Base-by-base conservation (phyloP, 768 basidiomycete genomes). In the Pholiota molesta region DNA sequence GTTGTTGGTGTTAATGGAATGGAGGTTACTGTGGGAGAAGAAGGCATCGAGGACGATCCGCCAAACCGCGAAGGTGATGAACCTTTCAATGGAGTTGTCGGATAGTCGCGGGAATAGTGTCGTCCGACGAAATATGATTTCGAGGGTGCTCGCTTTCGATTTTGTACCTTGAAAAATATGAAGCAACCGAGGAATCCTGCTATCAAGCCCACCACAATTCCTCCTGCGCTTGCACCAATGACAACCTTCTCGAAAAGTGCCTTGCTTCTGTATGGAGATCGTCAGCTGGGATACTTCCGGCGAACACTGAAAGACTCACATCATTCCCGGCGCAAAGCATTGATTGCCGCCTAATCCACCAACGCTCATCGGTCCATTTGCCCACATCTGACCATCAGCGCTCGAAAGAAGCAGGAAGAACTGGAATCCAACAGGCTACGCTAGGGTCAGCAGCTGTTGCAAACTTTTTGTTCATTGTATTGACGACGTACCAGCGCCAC, bases 371-470 rank as follows among this genome's bases (percentile, higher is more conserved):
- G 84, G 85, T 1, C 85, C 84, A 60, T 79, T 80, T 1, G 79
- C 71, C 84, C 85, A 86, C 26, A 72, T 63, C 17, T 74, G 67
- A 4, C 83, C 83, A 44, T 80, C 77, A 0, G 81, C 72, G 62
- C 83, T 84, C 10, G 68, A 67, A 6, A 86, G 66, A 1, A 79
- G 78, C 2, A 85, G 67, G 67, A 81, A 86, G 68, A 85, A 86
- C 0, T 81, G 80, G 52, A 74, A 75, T 10, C 80, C 79, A 58
- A 78, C 78, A 17, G 80, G 76, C 82, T 83, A 57, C 5, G 35
- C 37, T 1, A 19, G 10, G n/a, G 49, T 59, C 11, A 49, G 45
- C 6, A 26, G 21, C 17, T 44, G 7, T 16, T 44, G 3, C 42
- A 29, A 35, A 28, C 5, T 11, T 13, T 29, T 26, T 26, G 14